Conservation (phyloP, 768 basidiomycete genomes). For the Suillus hirtellus region DNA sequence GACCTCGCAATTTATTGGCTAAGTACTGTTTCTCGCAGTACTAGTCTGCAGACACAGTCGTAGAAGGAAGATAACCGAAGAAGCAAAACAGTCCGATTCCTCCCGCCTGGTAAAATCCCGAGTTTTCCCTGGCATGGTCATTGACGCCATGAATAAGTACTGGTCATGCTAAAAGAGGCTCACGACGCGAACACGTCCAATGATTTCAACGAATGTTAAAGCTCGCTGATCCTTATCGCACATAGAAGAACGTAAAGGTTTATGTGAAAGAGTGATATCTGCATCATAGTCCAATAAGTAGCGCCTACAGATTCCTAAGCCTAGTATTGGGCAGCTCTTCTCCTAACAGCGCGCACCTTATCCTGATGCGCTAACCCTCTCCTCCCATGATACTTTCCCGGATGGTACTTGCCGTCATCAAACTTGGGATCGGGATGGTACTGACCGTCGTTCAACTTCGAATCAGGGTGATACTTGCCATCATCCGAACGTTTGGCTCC, state of each 20-base stretch:
- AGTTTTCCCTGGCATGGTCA: not conserved
- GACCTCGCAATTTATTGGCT: not conserved
- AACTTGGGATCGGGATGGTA: constrained; percentile 14
- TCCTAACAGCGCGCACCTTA: constrained; percentile 3
- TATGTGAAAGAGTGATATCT: constrained; percentile 9
- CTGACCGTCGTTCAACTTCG: not conserved
- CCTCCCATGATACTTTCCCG: constrained; percentile 3
- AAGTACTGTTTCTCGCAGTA: not conserved
- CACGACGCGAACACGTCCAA: not conserved
- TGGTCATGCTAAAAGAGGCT: not conserved
- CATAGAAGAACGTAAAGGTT: not conserved
- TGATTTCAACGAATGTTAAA: not conserved
- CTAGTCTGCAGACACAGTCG: not conserved
- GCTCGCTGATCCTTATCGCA: not conserved
- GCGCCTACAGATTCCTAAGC: not conserved
- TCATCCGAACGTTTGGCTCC: constrained; percentile 1
- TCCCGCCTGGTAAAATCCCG: not conserved
- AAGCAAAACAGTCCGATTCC: not conserved
- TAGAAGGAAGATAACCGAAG: not conserved
- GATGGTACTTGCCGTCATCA: constrained; percentile 12
- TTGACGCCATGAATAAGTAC: no score
- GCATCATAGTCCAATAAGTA: constrained; percentile 8
- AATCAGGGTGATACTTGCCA: not conserved
- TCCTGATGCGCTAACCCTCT: constrained; percentile 1
- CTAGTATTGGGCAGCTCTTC: constrained; percentile 1